A percentile compares a stretch with the other conserved stretches of the same genome.
phyloP scores from a whole-genome alignment of 768 basidiomycete species.

The Tylopilus sp. region DNA sequence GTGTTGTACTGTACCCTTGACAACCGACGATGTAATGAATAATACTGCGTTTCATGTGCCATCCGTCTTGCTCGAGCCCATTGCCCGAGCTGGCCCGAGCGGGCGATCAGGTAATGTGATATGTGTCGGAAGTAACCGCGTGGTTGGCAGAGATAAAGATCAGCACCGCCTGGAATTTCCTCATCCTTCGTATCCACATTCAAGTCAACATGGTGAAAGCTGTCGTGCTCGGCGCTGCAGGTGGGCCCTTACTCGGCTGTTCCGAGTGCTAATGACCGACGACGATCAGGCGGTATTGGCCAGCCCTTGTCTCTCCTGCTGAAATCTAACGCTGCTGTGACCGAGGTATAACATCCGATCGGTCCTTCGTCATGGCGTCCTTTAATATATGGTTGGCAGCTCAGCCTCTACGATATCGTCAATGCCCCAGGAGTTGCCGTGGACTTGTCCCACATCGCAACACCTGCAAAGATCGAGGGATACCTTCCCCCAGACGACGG shows the following conservation, averaged over 20 bases:
- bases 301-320: constrained; percentile 92
- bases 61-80: too few species aligned
- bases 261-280: constrained; percentile 1
- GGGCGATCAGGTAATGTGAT: not conserved
- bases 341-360: constrained; percentile 48
- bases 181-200: not conserved
- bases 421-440: constrained; percentile 96
- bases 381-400: constrained; percentile 39
- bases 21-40: not conserved
- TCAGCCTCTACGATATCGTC: constrained; percentile 93
- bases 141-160: constrained; percentile 17
- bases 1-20: not conserved
- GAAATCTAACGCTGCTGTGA: constrained; percentile 80
- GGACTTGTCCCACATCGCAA: constrained; percentile 92
- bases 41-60: not conserved
- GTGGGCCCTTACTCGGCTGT: constrained; percentile 36
- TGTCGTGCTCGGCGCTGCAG: constrained; percentile 96
- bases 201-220: constrained; percentile 51
- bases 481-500: constrained; percentile 77
- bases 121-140: constrained; percentile 14
- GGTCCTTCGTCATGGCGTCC: not conserved
- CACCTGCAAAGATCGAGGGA: constrained; percentile 82
- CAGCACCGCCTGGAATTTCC: not conserved
- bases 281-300: constrained; percentile 80
- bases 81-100: not conserved